Percentiles rank a stretch among this genome's conserved stretches.
Conservation (phyloP, 1,139 yeast genomes). For the Debaryomycetaceae sp. region DNA sequence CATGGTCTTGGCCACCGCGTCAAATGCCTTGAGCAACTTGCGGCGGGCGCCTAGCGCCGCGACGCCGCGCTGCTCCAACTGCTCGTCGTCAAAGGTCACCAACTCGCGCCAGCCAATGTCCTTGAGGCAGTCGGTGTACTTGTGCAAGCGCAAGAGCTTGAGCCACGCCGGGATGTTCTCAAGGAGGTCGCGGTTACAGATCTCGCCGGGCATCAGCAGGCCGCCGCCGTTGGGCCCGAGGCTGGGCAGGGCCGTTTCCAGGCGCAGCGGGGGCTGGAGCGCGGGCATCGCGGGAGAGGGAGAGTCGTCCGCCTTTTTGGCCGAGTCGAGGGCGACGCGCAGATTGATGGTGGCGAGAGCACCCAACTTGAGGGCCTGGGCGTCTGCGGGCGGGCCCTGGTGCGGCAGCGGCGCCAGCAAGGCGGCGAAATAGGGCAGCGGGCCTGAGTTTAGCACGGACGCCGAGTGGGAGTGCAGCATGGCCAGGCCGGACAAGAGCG, state of each 20-base stretch:
- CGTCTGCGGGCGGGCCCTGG: conserved; percentile 2
- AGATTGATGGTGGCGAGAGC: conserved; percentile 56
- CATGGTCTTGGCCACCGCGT: conserved; percentile 42
- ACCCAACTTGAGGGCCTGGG: conserved; percentile 38
- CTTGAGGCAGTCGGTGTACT: conserved; percentile 78
- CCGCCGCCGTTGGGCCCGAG: conserved; percentile 3
- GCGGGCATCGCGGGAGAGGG: background rate
- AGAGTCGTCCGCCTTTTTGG: conserved; percentile 17
- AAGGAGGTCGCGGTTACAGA: conserved; percentile 53
- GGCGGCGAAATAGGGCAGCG: conserved; percentile 2
- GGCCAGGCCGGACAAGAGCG: too few species aligned
- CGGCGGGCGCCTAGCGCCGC: conserved; percentile 92
- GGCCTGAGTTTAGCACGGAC: conserved; percentile 7
- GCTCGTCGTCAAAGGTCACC: conserved; percentile 57
- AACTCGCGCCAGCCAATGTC: conserved; percentile 72
- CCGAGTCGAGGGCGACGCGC: conserved; percentile 48
- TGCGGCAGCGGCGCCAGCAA: conserved; percentile 1
- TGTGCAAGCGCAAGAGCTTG: conserved; percentile 79
- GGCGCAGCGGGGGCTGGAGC: background rate
- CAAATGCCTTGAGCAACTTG: conserved; percentile 84
- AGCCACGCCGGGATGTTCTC: conserved; percentile 88
- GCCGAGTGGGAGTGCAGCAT: conserved; percentile 13
- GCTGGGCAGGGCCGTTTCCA: conserved; percentile 3
- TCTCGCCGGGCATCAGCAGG: conserved; percentile 45
- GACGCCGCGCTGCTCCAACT: conserved; percentile 72